phyloP scores from a whole-genome alignment of 768 basidiomycete species.

The Leccinum sublutescens region DNA sequence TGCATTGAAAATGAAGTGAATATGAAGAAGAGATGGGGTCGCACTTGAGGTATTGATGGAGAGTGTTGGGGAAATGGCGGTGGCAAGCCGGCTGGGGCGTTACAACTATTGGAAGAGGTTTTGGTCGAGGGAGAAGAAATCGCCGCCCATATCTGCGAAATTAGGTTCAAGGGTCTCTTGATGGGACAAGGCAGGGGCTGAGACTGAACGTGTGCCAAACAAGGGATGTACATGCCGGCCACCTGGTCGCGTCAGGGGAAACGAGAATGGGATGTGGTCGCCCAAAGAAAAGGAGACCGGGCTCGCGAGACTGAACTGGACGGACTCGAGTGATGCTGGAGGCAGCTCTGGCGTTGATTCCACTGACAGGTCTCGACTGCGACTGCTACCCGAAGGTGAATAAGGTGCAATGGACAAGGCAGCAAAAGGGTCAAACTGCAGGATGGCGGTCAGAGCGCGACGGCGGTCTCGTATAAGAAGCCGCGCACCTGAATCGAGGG shows the following conservation, averaged over 20 bases:
- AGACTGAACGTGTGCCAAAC: conserved; percentile 42
- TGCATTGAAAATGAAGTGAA: conserved; percentile 29
- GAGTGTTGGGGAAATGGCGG: conserved; percentile 22
- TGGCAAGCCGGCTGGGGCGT: conserved; percentile 18
- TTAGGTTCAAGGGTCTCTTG: conserved; percentile 36
- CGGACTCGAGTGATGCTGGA: conserved; percentile 38
- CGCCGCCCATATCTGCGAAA: conserved; percentile 39
- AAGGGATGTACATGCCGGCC: conserved; percentile 26
- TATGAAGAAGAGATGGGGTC: conserved; percentile 30
- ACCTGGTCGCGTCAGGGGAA: conserved; percentile 24
- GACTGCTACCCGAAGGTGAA: conserved; percentile 45
- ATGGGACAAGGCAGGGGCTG: conserved; percentile 38
- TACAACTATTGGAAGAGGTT: conserved; percentile 47
- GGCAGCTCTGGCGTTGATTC: conserved; percentile 57
- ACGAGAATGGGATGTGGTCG: conserved; percentile 25
- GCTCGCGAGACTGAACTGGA: conserved; percentile 39
- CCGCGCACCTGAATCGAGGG: conserved; percentile 28
- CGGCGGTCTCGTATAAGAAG: not conserved
- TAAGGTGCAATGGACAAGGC: conserved; percentile 55
- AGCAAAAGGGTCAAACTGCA: conserved; percentile 42
- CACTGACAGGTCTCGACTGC: conserved; percentile 44
- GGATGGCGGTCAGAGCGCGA: conserved; percentile 25
- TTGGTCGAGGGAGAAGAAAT: conserved; percentile 42
- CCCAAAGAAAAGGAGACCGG: conserved; percentile 39
- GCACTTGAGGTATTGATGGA: conserved; percentile 29